Evolutionary conservation across 1,284 basidiomycete species (phyloP), one percentile per base, ranked within the genome.

Genomic region (Blastosporella zonata): DNA sequence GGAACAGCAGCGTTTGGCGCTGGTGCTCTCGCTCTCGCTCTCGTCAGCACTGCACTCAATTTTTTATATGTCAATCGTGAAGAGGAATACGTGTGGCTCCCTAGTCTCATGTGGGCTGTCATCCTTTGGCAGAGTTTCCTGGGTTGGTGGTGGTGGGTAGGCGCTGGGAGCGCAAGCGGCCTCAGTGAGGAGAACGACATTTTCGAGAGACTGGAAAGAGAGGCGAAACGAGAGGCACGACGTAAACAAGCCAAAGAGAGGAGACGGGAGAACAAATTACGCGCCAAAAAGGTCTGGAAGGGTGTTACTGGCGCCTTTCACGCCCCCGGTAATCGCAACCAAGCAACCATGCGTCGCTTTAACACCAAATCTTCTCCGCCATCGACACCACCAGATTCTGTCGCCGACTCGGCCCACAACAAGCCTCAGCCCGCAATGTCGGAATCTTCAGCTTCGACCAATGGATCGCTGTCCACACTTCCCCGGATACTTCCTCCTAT

Each of bases 121-220:
- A 81, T 95, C 9, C 78, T 96, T 13, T 96, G 93, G 93, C 93
- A 97, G 72, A 90, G 83, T 67, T 91, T 91, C 62, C 66, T 91
- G 22, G 91, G 90, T 0, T 96, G 91, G 90, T 95, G 93, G 93
- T 95, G 93, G 93, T 97, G 93, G 93, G 93, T 95, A 17, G 94
- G 94, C 13, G 86, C 90, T 1, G 93, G 93, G 2, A 73, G 68
- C 53, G 72, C 70, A 1, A 60, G 51, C 78, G 89, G 83, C 73
- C 79, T 63, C 74, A 83, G 57, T 10, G 65, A 60, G 10, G 63
- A 65, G 33, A 62, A 67, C 27, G 63, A 64, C 18, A 49, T 69
- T 28, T 61, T 72, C 41, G 82, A 87, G 47, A 74, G 83, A 44
- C 62, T 85, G 33, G 57, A 67, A 33, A 72, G 76, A 41, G 77